Evolutionary conservation across 2,329 filamentous ascomycete species (phyloP).

Genomic region (Metarhizium guizhouense): DNA sequence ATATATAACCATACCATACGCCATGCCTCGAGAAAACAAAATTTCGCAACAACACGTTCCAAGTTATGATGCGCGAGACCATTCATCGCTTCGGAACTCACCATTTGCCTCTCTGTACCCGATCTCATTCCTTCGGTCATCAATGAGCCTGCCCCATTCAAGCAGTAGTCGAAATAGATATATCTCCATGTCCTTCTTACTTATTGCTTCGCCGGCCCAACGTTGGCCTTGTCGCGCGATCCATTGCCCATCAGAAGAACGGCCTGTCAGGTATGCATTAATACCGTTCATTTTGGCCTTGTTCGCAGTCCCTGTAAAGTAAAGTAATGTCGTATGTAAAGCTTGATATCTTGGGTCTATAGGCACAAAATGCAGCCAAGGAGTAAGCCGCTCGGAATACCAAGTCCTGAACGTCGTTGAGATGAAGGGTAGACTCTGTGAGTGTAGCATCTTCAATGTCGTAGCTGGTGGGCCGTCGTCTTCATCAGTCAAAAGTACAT

Average conservation of each 20-base stretch:
- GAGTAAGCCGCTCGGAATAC: slow-evolving; percentile 64
- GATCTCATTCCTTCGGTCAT: slow-evolving; percentile 47
- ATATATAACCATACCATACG: too few relatives aligned
- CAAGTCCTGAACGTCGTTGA: slow-evolving; percentile 68
- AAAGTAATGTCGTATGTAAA: slow-evolving; percentile 64
- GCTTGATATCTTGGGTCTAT: slow-evolving; percentile 65
- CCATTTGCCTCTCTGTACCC: slow-evolving; percentile 24
- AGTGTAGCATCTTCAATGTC: slow-evolving; percentile 57
- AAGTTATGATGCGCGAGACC: slow-evolving; percentile 13
- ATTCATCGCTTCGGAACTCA: slow-evolving; percentile 19
- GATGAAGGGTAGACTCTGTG: slow-evolving; percentile 59
- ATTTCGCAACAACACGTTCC: too few relatives aligned
- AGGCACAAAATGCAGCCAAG: slow-evolving; percentile 77
- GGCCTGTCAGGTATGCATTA: slow-evolving; percentile 36
- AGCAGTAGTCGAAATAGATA: slow-evolving; percentile 71
- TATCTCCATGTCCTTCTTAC: slow-evolving; percentile 68
- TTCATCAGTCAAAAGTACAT: slow-evolving; percentile 64
- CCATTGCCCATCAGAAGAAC: slow-evolving; percentile 45
- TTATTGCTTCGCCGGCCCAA: slow-evolving; percentile 55
- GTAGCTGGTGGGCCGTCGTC: slow-evolving; percentile 53
- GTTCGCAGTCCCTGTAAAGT: slow-evolving; percentile 54
- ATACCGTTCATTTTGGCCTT: slow-evolving; percentile 33
- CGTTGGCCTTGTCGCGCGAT: slow-evolving; percentile 57
- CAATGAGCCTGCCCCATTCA: slow-evolving; percentile 65
- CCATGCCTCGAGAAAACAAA: too few relatives aligned